phyloP scores from a whole-genome alignment of 805 yeast genomes.

The Jamesozyma gamospora region DNA sequence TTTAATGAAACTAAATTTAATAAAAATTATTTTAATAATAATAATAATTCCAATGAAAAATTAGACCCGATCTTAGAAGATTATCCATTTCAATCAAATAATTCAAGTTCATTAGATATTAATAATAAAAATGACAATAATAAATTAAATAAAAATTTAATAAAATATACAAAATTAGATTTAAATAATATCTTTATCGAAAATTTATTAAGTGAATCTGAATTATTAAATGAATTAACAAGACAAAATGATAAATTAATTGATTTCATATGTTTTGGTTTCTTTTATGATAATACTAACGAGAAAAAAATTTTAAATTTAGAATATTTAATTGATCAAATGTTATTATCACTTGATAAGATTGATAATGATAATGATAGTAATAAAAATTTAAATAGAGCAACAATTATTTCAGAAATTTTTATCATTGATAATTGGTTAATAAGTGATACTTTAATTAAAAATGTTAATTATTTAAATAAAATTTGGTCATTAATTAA shows the following conservation, averaged over 20 bases:
- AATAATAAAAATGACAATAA: neutral
- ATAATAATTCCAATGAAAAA: neutral
- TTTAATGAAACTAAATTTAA: too few species aligned
- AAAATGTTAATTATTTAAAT: conserved; percentile 49
- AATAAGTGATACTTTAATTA: conserved; percentile 78
- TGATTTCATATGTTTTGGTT: conserved; percentile 43
- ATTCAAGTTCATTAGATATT: conserved; percentile 2
- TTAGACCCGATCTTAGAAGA: neutral
- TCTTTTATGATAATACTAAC: conserved; percentile 20
- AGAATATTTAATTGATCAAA: conserved; percentile 24
- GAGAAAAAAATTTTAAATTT: conserved; percentile 18
- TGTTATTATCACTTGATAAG: conserved; percentile 19
- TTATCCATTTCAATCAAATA: neutral
- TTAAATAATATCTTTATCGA: conserved; percentile 25
- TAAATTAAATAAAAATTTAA: too few species aligned
- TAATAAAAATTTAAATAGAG: conserved; percentile 13
- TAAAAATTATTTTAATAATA: too few species aligned
- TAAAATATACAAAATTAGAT: neutral
- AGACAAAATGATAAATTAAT: conserved; percentile 32
- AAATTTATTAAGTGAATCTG: conserved; percentile 30
- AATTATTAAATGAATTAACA: conserved; percentile 30
- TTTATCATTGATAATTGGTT: conserved; percentile 87
- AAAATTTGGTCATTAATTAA: conserved; percentile 74
- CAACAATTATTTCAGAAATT: conserved; percentile 52
- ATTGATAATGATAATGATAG: conserved; percentile 2